Conservation (phyloP, 345 rosid species). For the Mangifera indica region DNA sequence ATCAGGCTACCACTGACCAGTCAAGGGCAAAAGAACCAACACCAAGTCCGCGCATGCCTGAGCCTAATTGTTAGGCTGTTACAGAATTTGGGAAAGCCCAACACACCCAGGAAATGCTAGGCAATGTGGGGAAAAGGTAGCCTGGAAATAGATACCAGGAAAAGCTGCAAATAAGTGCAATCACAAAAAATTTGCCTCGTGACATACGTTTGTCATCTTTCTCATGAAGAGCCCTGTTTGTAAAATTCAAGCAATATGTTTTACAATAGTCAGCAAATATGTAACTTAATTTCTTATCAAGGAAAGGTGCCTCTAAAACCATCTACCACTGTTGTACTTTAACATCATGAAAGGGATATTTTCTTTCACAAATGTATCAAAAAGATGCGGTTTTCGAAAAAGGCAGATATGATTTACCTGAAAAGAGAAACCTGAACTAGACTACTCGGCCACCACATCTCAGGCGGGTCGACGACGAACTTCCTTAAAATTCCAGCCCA, state of each 20-base stretch:
- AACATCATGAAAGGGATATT: not conserved
- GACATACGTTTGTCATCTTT: slow-evolving; percentile 48
- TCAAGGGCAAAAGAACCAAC: slow-evolving; percentile 50
- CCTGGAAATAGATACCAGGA: slow-evolving; percentile 61
- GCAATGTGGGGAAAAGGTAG: slow-evolving; percentile 49
- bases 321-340: not conserved
- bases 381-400: not conserved
- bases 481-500: slow-evolving; percentile 71
- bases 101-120: slow-evolving; percentile 56
- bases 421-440: slow-evolving; percentile 63
- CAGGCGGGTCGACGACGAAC: slow-evolving; percentile 60
- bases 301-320: not conserved
- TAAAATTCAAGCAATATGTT: not conserved
- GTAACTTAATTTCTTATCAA: not conserved
- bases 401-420: slow-evolving; percentile 37
- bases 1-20: slow-evolving; percentile 57
- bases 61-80: slow-evolving; percentile 54
- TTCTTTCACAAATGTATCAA: not conserved
- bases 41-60: slow-evolving; percentile 60
- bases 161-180: slow-evolving; percentile 58
- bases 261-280: too few relatives aligned
- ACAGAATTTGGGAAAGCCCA: slow-evolving; percentile 57
- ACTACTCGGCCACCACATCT: slow-evolving; percentile 74
- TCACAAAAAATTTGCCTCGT: slow-evolving; percentile 60
- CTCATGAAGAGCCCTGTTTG: slow-evolving; percentile 54